Base-by-base conservation (phyloP, 1,139 yeast species). In the Candida tetrigidarum region DNA sequence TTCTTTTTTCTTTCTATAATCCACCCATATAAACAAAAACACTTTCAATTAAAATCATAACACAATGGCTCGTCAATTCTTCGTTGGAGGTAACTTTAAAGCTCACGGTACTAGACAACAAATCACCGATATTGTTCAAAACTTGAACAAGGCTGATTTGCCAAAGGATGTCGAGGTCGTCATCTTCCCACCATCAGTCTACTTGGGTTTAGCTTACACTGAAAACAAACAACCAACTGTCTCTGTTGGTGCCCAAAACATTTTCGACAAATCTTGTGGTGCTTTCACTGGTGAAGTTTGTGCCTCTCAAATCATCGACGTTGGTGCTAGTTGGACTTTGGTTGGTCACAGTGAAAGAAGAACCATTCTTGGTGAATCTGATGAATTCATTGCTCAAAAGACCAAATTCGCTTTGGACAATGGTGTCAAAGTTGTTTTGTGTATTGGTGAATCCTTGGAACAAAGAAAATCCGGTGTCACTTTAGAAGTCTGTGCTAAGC, bases 311-410 rank as follows among this genome's bases (percentile, higher is more conserved):
- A 72, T 93, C 66, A 85, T 88, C 77, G 99, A 93, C 68, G 80
- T 86, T 62, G 96, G 96, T 58, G 95, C 91, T 59, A 81, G 80
- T 55, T 95, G 98, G 98, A 96, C 93, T 55, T 83, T 93, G 65
- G 80, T 95, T 57, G 99, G 99, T 60, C 99, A 93, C 84, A 90
- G 97, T 52, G 99, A 93, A 80, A 92, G 99, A 82, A 90, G 99
- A 80, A 85, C 96, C 58, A 79, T 90, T 67, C 81, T 89, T 78
- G 81, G 85, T 71, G 99, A 93, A 78, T 69, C 87, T 50, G 96
- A 91, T 70, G 96, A 90, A 68, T 81, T 90, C 63, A 76, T 95
- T 61, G 98, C 99, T 61, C 87, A 86, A 66, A 93, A 93, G 86
- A 88, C 96, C 69, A 88, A 87, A 76, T 90, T 85, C 63, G 97